A percentile compares a stretch with the other conserved stretches of the same genome.
Conservation (phyloP, 2,329 filamentous ascomycete genomes). For the Fusarium cyanostomum region DNA sequence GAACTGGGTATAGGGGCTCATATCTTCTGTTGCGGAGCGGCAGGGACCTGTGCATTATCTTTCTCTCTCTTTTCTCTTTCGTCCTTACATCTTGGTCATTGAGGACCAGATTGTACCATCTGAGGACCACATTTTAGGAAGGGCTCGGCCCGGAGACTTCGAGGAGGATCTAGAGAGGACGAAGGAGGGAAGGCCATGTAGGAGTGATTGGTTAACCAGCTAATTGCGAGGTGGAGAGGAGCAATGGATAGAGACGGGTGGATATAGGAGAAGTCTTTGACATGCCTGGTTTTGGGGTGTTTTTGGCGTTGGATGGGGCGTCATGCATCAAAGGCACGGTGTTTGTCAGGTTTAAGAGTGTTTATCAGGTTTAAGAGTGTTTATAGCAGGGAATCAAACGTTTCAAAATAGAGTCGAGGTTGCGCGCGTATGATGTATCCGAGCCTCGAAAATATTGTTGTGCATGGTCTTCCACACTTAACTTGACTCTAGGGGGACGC, state of each 20-base stretch:
- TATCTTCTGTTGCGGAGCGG: conserved; percentile 23
- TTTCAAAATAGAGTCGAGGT: background rate
- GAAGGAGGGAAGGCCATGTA: conserved; percentile 8
- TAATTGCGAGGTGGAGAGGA: conserved; percentile 8
- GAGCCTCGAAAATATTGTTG: background rate
- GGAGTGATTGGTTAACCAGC: conserved; percentile 13
- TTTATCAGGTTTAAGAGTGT: conserved; percentile 29
- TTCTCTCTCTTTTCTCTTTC: conserved; percentile 21
- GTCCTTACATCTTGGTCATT: conserved; percentile 7
- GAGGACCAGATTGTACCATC: conserved; percentile 9
- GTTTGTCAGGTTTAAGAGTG: conserved; percentile 37
- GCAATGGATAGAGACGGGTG: conserved; percentile 27
- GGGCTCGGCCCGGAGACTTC: conserved; percentile 9
- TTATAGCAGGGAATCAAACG: conserved; percentile 19
- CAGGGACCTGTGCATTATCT: conserved; percentile 23
- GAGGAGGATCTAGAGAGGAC: conserved; percentile 6
- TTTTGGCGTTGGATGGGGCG: conserved; percentile 42
- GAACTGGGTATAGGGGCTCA: conserved; percentile 24
- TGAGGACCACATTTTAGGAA: conserved; percentile 10
- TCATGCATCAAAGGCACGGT: conserved; percentile 43
- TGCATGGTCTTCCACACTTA: background rate
- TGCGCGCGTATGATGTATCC: background rate
- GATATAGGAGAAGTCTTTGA: conserved; percentile 22
- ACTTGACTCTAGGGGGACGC: conserved; percentile 47
- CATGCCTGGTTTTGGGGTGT: conserved; percentile 37